A percentile compares a stretch with the other conserved stretches of the same genome.
These are phyloP conservation scores for Xerocomus minutiporus DNA, from an alignment of 1,284 basidiomycete species.

Conservation along the genomic window DNA sequence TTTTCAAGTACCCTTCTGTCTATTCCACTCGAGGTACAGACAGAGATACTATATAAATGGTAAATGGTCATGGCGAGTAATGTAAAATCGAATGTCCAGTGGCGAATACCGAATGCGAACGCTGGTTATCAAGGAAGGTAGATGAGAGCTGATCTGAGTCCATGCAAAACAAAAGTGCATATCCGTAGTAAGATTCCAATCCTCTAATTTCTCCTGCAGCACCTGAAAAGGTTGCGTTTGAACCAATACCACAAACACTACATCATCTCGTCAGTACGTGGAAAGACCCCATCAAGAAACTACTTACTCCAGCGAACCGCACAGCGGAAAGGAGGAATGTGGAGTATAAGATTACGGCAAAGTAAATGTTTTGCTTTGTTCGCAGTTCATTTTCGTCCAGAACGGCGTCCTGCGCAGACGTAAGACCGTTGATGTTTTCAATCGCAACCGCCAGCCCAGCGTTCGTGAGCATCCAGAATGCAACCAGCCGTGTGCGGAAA, in stretches of 20 bases:
- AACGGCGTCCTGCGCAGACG: slow-evolving; percentile 39
- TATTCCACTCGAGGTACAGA: slow-evolving; percentile 23
- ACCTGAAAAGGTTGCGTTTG: slow-evolving; percentile 78
- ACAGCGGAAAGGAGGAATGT: slow-evolving; percentile 81
- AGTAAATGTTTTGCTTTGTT: slow-evolving; percentile 73
- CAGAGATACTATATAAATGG: slow-evolving; percentile 15
- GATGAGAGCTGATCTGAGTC: slow-evolving; percentile 30
- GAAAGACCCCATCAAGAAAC: not conserved
- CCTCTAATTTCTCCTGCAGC: slow-evolving; percentile 65
- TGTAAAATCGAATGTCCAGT: slow-evolving; percentile 26
- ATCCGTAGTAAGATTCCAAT: slow-evolving; percentile 4
- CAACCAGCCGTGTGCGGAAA: slow-evolving; percentile 86
- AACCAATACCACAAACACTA: slow-evolving; percentile 82
- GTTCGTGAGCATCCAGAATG: slow-evolving; percentile 84
- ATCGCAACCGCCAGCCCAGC: slow-evolving; percentile 78
- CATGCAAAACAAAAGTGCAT: slow-evolving; percentile 22
- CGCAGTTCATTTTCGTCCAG: slow-evolving; percentile 46
- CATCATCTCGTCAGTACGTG: slow-evolving; percentile 13
- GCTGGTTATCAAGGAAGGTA: slow-evolving; percentile 31
- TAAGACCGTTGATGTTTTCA: slow-evolving; percentile 77
- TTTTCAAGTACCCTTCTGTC: slow-evolving; percentile 23
- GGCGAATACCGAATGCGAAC: slow-evolving; percentile 11
- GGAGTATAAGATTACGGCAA: slow-evolving; percentile 82
- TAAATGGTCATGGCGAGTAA: slow-evolving; percentile 18
- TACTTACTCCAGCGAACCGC: slow-evolving; percentile 78